Percentiles rank a stretch among this genome's conserved stretches.
phyloP scores from a whole-genome alignment of 257 asterid species.

The Lycium ferocissimum region DNA sequence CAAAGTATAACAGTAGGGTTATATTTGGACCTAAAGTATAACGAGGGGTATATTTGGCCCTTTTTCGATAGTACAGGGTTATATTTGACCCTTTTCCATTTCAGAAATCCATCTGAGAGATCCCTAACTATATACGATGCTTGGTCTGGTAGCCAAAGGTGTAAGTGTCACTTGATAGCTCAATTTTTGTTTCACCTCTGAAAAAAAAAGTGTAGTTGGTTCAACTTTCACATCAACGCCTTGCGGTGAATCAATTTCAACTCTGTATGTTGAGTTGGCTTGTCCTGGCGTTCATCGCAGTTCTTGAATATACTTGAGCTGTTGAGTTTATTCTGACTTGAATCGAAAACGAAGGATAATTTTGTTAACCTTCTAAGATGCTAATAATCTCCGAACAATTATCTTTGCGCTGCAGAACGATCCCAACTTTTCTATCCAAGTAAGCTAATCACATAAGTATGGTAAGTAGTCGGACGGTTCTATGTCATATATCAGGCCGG shows the following conservation, averaged over 20 bases:
- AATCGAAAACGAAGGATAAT: conserved; percentile 48
- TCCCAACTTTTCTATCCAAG: conserved; percentile 30
- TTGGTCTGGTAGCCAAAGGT: conserved; percentile 21
- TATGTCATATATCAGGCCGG: conserved; percentile 48
- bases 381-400: conserved; percentile 28
- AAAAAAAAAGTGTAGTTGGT: conserved; percentile 34
- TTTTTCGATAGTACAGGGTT: no score
- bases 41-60: no score
- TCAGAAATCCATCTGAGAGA: no score
- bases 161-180: conserved; percentile 33
- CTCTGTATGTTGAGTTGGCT: conserved; percentile 35
- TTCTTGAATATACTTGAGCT: conserved; percentile 40
- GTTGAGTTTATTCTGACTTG: not conserved
- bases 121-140: not conserved
- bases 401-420: conserved; percentile 22
- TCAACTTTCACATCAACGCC: conserved; percentile 32
- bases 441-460: conserved; percentile 45
- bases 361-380: conserved; percentile 39
- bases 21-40: no score
- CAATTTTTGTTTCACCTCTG: conserved; percentile 30
- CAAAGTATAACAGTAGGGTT: no score
- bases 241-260: not conserved
- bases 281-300: conserved; percentile 49
- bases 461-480: conserved; percentile 35
- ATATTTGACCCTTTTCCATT: no score